A percentile compares a stretch with the other conserved stretches of the same genome.
These are phyloP conservation scores for Kuraishia hungarica DNA, from an alignment of 805 yeast species.

Conservation along the genomic window DNA sequence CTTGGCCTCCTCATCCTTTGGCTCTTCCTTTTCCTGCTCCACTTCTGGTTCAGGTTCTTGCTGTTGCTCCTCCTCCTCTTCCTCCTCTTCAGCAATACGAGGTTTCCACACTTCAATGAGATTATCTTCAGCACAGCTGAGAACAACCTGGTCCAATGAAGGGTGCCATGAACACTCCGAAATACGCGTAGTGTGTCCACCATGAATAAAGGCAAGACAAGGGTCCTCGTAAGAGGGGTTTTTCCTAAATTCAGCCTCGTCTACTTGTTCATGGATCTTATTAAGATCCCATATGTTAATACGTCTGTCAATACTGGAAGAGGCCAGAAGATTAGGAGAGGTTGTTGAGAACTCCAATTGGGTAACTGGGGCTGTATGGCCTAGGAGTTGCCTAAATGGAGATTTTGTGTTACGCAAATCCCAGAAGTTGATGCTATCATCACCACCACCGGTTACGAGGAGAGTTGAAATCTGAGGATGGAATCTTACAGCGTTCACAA, in stretches of 20 bases:
- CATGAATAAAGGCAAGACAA: conserved; percentile 71
- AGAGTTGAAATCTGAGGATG: conserved; percentile 46
- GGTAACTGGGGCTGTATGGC: conserved; percentile 51
- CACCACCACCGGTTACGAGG: conserved; percentile 73
- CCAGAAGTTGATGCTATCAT: conserved; percentile 64
- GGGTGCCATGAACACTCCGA: conserved; percentile 67
- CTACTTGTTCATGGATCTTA: conserved; percentile 47
- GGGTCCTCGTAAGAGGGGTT: conserved; percentile 61
- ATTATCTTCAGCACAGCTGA: conserved; percentile 69
- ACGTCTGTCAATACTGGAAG: conserved; percentile 56
- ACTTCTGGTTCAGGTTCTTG: conserved; percentile 23
- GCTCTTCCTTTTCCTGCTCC: conserved; percentile 3
- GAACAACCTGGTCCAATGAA: conserved; percentile 43
- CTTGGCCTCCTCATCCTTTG: conserved; percentile 7
- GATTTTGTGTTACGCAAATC: conserved; percentile 56
- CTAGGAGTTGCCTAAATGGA: conserved; percentile 59
- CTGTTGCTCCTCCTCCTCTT: conserved; percentile 29
- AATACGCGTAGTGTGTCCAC: conserved; percentile 73
- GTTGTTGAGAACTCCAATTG: conserved; percentile 46
- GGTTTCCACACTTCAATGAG: conserved; percentile 74
- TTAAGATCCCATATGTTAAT: conserved; percentile 70
- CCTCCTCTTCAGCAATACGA: conserved; percentile 34
- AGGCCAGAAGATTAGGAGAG: conserved; percentile 44
- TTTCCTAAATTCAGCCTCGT: conserved; percentile 42
- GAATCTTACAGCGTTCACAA: conserved; percentile 63